Evolutionary conservation across 805 yeast genomes (phyloP).

Genomic region (Wickerhamomyces queroliae): DNA sequence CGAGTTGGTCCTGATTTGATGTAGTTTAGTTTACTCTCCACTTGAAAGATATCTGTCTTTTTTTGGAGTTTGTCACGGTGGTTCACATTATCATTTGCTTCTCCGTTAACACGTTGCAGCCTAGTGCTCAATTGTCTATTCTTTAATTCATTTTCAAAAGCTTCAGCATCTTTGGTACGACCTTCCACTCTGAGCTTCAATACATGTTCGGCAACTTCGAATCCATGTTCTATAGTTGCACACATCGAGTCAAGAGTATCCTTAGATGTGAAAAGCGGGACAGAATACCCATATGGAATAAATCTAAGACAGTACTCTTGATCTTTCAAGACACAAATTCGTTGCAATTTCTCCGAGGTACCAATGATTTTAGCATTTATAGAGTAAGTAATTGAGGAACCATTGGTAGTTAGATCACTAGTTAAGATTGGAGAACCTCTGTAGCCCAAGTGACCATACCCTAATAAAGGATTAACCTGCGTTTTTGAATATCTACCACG

Average conservation of each 20-base stretch:
- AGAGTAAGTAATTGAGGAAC: conserved; percentile 42
- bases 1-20: too few relatives aligned
- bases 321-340: conserved; percentile 28
- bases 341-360: conserved; percentile 25
- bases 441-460: conserved; percentile 46
- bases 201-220: conserved; percentile 13
- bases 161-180: conserved; percentile 3
- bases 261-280: conserved; percentile 15
- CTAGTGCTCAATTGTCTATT: neutral
- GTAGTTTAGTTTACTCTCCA: too few relatives aligned
- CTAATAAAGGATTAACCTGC: conserved; percentile 26
- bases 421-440: conserved; percentile 52
- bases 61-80: too few relatives aligned
- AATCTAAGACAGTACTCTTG: conserved; percentile 31
- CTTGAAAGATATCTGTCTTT: too few relatives aligned
- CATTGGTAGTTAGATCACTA: conserved; percentile 41
- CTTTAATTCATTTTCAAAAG: neutral
- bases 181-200: conserved; percentile 8
- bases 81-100: too few relatives aligned
- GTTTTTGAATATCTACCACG: conserved; percentile 26
- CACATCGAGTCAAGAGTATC: conserved; percentile 7
- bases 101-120: too few relatives aligned
- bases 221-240: conserved; percentile 8
- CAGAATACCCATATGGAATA: conserved; percentile 33
- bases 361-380: conserved; percentile 56